Conservation (phyloP, 495 filamentous ascomycete species). For the Diplogelasinospora grovesii region DNA sequence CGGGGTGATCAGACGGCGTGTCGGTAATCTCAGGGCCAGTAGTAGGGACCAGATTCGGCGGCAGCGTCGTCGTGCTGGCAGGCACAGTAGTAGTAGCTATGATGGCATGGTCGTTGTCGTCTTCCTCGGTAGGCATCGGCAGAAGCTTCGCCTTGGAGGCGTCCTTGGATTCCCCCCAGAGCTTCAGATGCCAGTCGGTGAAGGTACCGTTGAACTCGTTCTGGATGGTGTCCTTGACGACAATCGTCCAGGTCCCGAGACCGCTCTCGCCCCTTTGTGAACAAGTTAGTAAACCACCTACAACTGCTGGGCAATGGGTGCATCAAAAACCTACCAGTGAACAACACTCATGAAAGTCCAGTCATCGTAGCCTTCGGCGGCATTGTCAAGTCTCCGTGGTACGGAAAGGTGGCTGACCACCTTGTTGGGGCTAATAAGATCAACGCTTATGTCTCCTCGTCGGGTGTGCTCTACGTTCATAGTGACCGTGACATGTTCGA, state of each 20-base stretch:
- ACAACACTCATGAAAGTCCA: slow-evolving; percentile 99
- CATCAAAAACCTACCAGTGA: slow-evolving; percentile 65
- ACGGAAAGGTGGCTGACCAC: slow-evolving; percentile 79
- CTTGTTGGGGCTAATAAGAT: slow-evolving; percentile 77
- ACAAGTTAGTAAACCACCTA: slow-evolving; percentile 17
- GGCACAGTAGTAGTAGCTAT: slow-evolving; percentile 37
- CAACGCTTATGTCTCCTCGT: slow-evolving; percentile 88
- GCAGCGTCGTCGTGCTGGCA: slow-evolving; percentile 34
- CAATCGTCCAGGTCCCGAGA: slow-evolving; percentile 79
- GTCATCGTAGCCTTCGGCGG: slow-evolving; percentile 70
- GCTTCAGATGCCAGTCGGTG: slow-evolving; percentile 84
- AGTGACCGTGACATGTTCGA: slow-evolving; percentile 94
- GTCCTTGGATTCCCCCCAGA: slow-evolving; percentile 88
- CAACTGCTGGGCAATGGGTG: background rate
- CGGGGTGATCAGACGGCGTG: slow-evolving; percentile 62
- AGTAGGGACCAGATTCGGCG: slow-evolving; percentile 14
- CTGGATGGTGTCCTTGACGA: slow-evolving; percentile 77
- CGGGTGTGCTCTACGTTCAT: slow-evolving; percentile 89
- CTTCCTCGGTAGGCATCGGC: slow-evolving; percentile 77
- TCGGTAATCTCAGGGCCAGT: slow-evolving; percentile 27
- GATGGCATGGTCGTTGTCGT: slow-evolving; percentile 71
- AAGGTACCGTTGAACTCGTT: slow-evolving; percentile 75
- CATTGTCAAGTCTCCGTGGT: slow-evolving; percentile 57
- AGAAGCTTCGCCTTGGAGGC: slow-evolving; percentile 59
- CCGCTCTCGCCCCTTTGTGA: slow-evolving; percentile 77